phyloP scores from a whole-genome alignment of 179 eudicot species.

The Beta macrorhiza region DNA sequence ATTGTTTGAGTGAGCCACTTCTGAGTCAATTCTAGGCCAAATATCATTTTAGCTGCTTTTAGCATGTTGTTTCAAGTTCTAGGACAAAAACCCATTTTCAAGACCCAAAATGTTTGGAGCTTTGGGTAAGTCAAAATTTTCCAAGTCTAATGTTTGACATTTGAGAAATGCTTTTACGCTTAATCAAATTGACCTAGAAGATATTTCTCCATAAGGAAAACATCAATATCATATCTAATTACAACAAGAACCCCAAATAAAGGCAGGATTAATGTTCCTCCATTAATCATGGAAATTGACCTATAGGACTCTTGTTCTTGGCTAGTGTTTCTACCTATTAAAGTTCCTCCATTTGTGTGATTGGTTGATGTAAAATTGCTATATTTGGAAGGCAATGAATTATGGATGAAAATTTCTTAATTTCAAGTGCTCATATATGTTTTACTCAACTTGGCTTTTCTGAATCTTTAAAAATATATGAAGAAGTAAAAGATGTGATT shows the following conservation, averaged over 20 bases:
- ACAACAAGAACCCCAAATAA: neutral
- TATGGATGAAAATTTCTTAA: no score
- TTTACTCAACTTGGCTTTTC: no score
- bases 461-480: no score
- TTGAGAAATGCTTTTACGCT: neutral
- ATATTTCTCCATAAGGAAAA: neutral
- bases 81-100: neutral
- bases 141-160: conserved; percentile 1
- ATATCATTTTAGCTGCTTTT: neutral
- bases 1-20: neutral
- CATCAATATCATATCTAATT: neutral
- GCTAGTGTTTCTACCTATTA: no score
- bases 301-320: no score
- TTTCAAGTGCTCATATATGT: no score
- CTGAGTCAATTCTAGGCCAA: neutral
- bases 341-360: no score
- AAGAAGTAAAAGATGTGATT: no score
- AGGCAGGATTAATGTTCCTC: no score
- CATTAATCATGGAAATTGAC: no score
- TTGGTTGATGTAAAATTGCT: no score
- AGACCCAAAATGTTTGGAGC: neutral
- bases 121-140: neutral
- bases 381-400: no score
- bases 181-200: neutral
- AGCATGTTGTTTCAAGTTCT: neutral